Evolutionary conservation across 73 alveolate genomes (phyloP).

Genomic region (Loxodes magnus): DNA sequence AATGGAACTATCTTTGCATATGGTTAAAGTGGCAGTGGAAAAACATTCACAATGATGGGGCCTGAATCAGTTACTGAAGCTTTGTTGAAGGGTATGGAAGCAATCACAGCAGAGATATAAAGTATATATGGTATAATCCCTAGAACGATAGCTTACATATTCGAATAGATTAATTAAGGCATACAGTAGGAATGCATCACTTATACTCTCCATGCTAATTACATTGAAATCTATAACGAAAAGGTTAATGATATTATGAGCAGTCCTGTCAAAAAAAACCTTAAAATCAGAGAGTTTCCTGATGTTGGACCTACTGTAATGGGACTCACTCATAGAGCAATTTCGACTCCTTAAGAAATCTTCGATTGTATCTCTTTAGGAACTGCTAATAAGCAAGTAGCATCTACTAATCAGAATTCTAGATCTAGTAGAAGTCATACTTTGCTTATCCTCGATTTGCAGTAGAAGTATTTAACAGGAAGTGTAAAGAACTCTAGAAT

Average conservation of each 20-base stretch:
- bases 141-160: slow-evolving; percentile 69
- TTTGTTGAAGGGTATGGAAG: slow-evolving; percentile 20
- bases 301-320: slow-evolving; percentile 77
- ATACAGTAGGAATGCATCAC: slow-evolving; percentile 68
- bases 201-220: slow-evolving; percentile 62
- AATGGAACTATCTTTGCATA: slow-evolving; percentile 91
- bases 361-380: slow-evolving; percentile 83
- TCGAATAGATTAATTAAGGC: slow-evolving; percentile 66
- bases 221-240: slow-evolving; percentile 96
- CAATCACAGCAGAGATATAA: slow-evolving; percentile 36
- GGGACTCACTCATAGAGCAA: slow-evolving; percentile 67
- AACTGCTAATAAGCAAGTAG: slow-evolving; percentile 76
- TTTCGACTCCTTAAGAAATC: slow-evolving; percentile 85
- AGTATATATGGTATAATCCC: slow-evolving; percentile 96
- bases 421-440: slow-evolving; percentile 87
- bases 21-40: slow-evolving; percentile 99
- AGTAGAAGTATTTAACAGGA: slow-evolving; percentile 42
- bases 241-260: slow-evolving; percentile 81
- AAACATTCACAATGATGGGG: slow-evolving; percentile 96
- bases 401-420: slow-evolving; percentile 77
- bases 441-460: slow-evolving; percentile 82
- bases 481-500: slow-evolving; percentile 27
- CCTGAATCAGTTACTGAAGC: slow-evolving; percentile 62
- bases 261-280: slow-evolving; percentile 26
- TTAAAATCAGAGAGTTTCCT: slow-evolving; percentile 57